Evolutionary conservation across 768 basidiomycete genomes (phyloP).

Genomic region (Lentinula edodes): DNA sequence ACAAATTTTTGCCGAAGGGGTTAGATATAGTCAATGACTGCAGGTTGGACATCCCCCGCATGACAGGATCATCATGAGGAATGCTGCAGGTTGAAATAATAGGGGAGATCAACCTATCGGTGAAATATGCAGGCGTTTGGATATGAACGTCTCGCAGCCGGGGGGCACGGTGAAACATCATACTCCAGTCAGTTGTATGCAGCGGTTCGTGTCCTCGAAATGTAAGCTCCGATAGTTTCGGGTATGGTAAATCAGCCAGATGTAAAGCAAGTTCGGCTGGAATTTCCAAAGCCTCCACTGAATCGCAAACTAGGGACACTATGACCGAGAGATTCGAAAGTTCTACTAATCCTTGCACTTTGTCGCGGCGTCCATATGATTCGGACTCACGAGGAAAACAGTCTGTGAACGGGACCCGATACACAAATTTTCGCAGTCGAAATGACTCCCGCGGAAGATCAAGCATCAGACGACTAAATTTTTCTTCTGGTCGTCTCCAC

Average conservation of each 20-base stretch:
- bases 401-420: slow-evolving; percentile 6
- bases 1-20: neutral
- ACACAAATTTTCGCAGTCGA: neutral
- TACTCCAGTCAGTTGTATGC: neutral
- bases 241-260: neutral
- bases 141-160: neutral
- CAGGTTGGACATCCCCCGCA: neutral
- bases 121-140: neutral
- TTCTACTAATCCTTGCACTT: slow-evolving; percentile 4
- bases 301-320: neutral
- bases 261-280: slow-evolving; percentile 2
- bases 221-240: neutral
- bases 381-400: slow-evolving; percentile 4
- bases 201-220: slow-evolving; percentile 1
- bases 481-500: slow-evolving; percentile 3
- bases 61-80: neutral
- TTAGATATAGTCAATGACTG: slow-evolving; percentile 1
- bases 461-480: neutral
- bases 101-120: neutral
- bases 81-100: neutral
- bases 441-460: neutral
- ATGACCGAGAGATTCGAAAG: neutral
- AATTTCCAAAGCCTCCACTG: neutral
- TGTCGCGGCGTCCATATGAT: slow-evolving; percentile 4
- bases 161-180: neutral